phyloP scores from a whole-genome alignment of 2,329 filamentous ascomycete species.

The Cladosporium sp. region DNA sequence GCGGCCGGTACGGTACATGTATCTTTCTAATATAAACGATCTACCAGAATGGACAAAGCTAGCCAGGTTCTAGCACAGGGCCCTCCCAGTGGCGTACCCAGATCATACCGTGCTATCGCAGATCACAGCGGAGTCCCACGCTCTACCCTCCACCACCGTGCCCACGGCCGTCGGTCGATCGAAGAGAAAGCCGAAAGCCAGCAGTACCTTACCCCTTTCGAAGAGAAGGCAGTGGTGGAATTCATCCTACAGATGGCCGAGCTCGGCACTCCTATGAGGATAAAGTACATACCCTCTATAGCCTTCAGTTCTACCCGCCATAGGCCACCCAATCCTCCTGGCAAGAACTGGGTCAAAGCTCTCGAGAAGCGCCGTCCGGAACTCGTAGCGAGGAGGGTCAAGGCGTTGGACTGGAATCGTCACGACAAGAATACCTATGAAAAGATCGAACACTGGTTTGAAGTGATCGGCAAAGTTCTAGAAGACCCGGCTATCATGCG shows the following conservation, averaged over 20 bases:
- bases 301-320: conserved; percentile 21
- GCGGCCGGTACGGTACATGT: not conserved
- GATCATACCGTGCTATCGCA: conserved; percentile 17
- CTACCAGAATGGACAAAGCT: conserved; percentile 6
- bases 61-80: conserved; percentile 18
- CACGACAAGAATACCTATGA: conserved; percentile 33
- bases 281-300: conserved; percentile 23
- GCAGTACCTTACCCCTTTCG: conserved; percentile 22
- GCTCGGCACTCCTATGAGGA: conserved; percentile 21
- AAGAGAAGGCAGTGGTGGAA: conserved; percentile 17
- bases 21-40: not conserved
- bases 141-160: conserved; percentile 26
- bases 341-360: conserved; percentile 24
- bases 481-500: conserved; percentile 27
- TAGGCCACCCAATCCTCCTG: conserved; percentile 20
- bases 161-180: conserved; percentile 22
- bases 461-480: conserved; percentile 33
- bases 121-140: conserved; percentile 21
- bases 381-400: conserved; percentile 29
- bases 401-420: conserved; percentile 32
- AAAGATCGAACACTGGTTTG: conserved; percentile 36
- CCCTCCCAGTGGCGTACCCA: conserved; percentile 2
- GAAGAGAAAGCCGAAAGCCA: conserved; percentile 22
- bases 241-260: conserved; percentile 21
- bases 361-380: conserved; percentile 30